These are phyloP conservation scores for Vigna angularis DNA, from an alignment of 306 rosid species.

Conservation along the genomic window DNA sequence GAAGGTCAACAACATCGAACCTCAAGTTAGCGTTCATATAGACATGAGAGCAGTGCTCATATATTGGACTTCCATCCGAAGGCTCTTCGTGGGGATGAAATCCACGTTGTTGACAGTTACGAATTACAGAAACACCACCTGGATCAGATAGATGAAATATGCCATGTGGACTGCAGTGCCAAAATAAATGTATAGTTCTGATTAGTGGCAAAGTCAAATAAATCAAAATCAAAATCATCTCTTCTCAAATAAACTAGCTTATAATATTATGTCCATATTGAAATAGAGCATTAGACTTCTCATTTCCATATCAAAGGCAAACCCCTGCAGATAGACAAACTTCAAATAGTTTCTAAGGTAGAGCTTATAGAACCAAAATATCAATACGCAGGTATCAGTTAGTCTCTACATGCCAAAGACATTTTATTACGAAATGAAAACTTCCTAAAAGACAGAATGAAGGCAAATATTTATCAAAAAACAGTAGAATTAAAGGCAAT, in stretches of 20 bases:
- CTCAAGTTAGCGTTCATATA: conserved; percentile 75
- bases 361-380: background rate
- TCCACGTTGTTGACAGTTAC: conserved; percentile 92
- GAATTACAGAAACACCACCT: conserved; percentile 86
- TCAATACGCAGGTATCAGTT: background rate
- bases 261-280: background rate
- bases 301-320: background rate
- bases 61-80: conserved; percentile 79
- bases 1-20: conserved; percentile 84
- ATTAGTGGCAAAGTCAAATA: conserved; percentile 34
- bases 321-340: background rate
- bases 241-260: conserved; percentile 4
- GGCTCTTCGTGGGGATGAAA: conserved; percentile 99
- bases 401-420: background rate
- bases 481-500: conserved; percentile 13
- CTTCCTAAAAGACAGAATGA: background rate
- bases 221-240: conserved; percentile 3
- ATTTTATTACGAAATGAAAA: background rate
- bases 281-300: background rate
- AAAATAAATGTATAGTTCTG: conserved; percentile 42
- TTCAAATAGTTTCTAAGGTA: background rate
- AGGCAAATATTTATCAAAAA: background rate
- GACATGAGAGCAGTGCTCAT: conserved; percentile 98
- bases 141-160: conserved; percentile 98
- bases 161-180: conserved; percentile 89